phyloP scores from a whole-genome alignment of 495 filamentous ascomycete species.

The Penicillium robsamsonii region DNA sequence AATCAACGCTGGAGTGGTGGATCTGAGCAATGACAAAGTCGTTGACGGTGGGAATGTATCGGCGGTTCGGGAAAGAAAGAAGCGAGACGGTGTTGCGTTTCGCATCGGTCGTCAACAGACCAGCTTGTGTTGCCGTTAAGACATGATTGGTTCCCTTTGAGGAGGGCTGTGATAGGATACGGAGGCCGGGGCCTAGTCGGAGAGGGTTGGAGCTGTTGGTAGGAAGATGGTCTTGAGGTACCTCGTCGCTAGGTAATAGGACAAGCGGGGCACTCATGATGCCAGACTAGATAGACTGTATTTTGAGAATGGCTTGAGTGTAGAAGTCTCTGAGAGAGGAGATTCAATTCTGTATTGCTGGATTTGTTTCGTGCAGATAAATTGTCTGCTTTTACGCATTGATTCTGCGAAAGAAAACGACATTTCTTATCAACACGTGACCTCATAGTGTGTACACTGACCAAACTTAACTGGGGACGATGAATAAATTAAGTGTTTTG shows the following conservation, averaged over 20 bases:
- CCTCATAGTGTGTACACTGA: background rate
- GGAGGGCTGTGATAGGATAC: slow-evolving; percentile 39
- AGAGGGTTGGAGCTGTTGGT: slow-evolving; percentile 64
- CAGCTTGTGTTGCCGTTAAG: slow-evolving; percentile 74
- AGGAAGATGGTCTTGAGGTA: slow-evolving; percentile 58
- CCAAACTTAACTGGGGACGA: background rate
- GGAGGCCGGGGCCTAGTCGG: slow-evolving; percentile 80
- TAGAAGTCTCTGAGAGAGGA: background rate
- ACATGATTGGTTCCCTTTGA: slow-evolving; percentile 34
- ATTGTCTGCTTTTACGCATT: background rate
- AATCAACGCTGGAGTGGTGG: slow-evolving; percentile 68
- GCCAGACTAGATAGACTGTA: background rate
- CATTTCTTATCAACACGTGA: slow-evolving; percentile 27
- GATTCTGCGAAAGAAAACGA: slow-evolving; percentile 10
- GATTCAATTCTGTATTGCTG: background rate
- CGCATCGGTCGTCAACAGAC: slow-evolving; percentile 69
- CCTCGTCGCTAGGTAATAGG: slow-evolving; percentile 75
- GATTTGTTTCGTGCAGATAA: background rate
- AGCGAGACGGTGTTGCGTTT: slow-evolving; percentile 61
- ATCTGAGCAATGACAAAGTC: slow-evolving; percentile 87
- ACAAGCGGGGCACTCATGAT: slow-evolving; percentile 49
- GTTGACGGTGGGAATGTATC: slow-evolving; percentile 75
- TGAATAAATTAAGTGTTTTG: background rate
- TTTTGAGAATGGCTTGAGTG: background rate
- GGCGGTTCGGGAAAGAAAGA: slow-evolving; percentile 36